These are phyloP conservation scores for Argentina anserina DNA, from an alignment of 306 rosid genomes.

Conservation along the genomic window DNA sequence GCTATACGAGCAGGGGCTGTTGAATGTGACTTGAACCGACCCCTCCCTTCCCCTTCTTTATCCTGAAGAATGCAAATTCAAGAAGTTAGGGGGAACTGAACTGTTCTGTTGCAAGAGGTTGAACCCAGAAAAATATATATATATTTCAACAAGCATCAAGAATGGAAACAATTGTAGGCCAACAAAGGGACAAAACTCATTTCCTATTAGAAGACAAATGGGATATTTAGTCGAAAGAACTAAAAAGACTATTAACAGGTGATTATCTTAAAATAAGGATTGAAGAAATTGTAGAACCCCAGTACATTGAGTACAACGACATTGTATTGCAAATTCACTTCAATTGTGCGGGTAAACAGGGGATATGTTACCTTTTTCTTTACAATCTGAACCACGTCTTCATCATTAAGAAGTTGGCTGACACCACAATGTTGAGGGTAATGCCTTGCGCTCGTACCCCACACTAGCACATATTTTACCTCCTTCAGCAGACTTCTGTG, in stretches of 20 bases:
- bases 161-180: not conserved
- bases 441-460: conserved; percentile 96
- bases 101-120: not conserved
- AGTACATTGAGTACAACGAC: no score
- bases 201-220: not conserved
- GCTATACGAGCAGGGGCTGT: conserved; percentile 86
- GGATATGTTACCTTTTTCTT: conserved; percentile 78
- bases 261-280: not conserved
- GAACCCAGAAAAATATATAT: no score
- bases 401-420: conserved; percentile 67
- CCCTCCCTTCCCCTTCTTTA: conserved; percentile 86
- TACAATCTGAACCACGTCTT: conserved; percentile 96
- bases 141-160: not conserved
- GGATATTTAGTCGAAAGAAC: not conserved
- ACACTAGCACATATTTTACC: conserved; percentile 92
- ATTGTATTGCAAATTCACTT: not conserved
- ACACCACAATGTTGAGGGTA: conserved; percentile 97
- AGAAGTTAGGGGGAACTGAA: not conserved
- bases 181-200: not conserved
- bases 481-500: conserved; percentile 97
- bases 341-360: not conserved
- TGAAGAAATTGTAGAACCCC: not conserved
- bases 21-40: conserved; percentile 94
- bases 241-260: not conserved
- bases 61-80: conserved; percentile 49